These are phyloP conservation scores for Hordeum pubiflorum DNA, from an alignment of 202 grass and related monocot species.

Conservation along the genomic window DNA sequence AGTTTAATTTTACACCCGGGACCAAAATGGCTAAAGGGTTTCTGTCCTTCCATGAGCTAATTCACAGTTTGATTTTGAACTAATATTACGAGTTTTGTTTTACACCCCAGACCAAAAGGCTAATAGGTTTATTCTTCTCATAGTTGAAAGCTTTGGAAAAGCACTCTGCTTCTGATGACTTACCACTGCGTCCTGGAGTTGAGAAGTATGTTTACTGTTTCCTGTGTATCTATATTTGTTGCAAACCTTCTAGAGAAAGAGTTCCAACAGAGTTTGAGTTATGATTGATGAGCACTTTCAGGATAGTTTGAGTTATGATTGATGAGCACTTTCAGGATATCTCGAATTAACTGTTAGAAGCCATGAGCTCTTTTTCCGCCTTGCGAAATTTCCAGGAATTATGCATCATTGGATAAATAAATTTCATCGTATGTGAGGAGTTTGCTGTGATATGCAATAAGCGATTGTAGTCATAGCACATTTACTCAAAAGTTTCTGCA, in stretches of 20 bases:
- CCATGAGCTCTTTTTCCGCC: background rate
- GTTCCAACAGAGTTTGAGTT: background rate
- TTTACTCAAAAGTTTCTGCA: background rate
- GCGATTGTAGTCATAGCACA: background rate
- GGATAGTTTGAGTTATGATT: background rate
- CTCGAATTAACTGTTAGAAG: constrained; percentile 9
- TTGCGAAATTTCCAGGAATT: background rate
- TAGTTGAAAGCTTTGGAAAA: constrained; percentile 89
- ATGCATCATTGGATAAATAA: background rate
- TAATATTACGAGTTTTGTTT: background rate
- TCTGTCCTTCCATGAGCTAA: background rate
- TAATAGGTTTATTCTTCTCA: constrained; percentile 12
- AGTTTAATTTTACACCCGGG: background rate
- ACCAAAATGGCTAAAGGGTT: background rate
- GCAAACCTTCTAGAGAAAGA: background rate
- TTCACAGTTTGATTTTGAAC: background rate
- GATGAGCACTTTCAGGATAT: background rate
- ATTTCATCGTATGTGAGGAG: background rate
- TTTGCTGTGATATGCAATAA: constrained; percentile 5
- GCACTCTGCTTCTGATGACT: constrained; percentile 47
- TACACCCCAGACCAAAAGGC: background rate
- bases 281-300: background rate
- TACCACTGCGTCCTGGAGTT: constrained; percentile 75
- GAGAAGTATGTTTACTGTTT: constrained; percentile 48
- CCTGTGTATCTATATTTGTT: background rate